Conservation (phyloP, 139 green algal genomes). For the Desmodesmus armatus region DNA sequence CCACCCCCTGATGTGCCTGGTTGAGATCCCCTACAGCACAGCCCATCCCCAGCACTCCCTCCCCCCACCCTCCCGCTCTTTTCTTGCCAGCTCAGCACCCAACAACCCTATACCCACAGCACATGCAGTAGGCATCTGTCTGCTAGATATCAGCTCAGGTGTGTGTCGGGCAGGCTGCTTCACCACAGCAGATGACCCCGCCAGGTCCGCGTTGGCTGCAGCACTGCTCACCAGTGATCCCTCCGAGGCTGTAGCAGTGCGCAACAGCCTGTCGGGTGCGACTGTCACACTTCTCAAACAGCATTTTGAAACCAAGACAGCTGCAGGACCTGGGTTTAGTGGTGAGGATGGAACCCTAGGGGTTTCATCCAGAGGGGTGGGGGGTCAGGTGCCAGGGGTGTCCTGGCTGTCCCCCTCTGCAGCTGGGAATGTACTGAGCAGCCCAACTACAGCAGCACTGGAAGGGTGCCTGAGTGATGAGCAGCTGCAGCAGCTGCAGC, state of each 20-base stretch:
- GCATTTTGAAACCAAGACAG: conserved; percentile 9
- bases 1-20: conserved; percentile 12
- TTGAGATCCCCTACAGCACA: not conserved
- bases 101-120: conserved; percentile 10
- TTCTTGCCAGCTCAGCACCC: not conserved
- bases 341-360: no score
- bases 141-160: conserved; percentile 60
- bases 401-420: conserved; percentile 10
- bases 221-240: conserved; percentile 53
- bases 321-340: no score
- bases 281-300: conserved; percentile 42
- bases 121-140: conserved; percentile 53
- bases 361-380: no score
- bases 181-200: conserved; percentile 34
- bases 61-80: no score
- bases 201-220: conserved; percentile 49
- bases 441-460: conserved; percentile 1
- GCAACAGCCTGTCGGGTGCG: conserved; percentile 46
- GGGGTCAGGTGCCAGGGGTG: conserved; percentile 6
- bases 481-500: conserved; percentile 20
- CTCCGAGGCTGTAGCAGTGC: conserved; percentile 53
- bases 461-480: not conserved
- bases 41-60: no score
- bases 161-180: conserved; percentile 1
- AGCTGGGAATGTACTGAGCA: not conserved